Conservation (phyloP, 2,329 filamentous ascomycete genomes). For the Trichoderma sp. region DNA sequence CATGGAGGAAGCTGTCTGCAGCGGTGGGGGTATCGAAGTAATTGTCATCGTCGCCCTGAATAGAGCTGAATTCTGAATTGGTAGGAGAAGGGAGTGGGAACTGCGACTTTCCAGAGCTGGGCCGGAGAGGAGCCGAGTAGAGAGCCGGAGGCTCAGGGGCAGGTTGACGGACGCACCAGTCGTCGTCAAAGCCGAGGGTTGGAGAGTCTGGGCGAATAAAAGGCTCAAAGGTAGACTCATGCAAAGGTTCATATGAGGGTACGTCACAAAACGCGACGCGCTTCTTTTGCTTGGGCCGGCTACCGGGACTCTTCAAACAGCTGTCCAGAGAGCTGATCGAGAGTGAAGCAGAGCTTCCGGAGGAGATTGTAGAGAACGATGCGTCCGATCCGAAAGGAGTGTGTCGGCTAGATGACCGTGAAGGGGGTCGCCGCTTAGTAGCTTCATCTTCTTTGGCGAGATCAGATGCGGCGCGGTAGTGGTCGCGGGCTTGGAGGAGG, state of each 20-base stretch:
- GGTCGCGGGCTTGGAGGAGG: slow-evolving; percentile 54
- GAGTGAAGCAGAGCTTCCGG: slow-evolving; percentile 51
- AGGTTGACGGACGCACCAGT: slow-evolving; percentile 40
- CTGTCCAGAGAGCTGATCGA: slow-evolving; percentile 38
- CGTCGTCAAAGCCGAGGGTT: slow-evolving; percentile 60
- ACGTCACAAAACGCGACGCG: slow-evolving; percentile 45
- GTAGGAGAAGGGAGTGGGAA: slow-evolving; percentile 28
- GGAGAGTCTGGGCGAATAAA: slow-evolving; percentile 63
- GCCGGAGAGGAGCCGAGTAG: slow-evolving; percentile 28
- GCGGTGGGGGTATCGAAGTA: slow-evolving; percentile 12
- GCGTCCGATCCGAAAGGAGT: slow-evolving; percentile 54
- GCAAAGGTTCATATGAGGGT: slow-evolving; percentile 45
- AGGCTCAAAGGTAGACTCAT: slow-evolving; percentile 46
- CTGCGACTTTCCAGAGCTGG: slow-evolving; percentile 3
- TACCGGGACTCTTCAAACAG: slow-evolving; percentile 25
- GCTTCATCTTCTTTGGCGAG: slow-evolving; percentile 54
- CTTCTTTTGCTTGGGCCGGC: slow-evolving; percentile 43
- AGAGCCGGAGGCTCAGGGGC: slow-evolving; percentile 33
- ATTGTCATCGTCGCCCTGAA: slow-evolving; percentile 26
- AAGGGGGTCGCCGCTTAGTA: slow-evolving; percentile 44
- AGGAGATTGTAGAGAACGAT: slow-evolving; percentile 50
- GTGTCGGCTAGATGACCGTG: slow-evolving; percentile 49
- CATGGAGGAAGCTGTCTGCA: slow-evolving; percentile 46
- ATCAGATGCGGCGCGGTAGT: slow-evolving; percentile 55
- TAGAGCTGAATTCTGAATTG: slow-evolving; percentile 18